phyloP scores from a whole-genome alignment of 1,139 yeast species.

The Magnusiomyces paraingens region DNA sequence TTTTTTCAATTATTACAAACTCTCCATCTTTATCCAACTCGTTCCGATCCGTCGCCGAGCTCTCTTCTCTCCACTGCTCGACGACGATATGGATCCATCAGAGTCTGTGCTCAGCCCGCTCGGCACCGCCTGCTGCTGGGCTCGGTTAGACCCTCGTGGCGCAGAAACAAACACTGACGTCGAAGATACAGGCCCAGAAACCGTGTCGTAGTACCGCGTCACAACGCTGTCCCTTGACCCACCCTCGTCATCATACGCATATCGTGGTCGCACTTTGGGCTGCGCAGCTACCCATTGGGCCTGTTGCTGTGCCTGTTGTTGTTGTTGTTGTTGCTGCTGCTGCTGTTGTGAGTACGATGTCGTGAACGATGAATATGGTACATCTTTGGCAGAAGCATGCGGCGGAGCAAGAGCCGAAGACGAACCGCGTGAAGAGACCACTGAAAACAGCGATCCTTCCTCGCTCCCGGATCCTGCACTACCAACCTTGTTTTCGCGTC shows the following conservation, averaged over 20 bases:
- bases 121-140: too few species aligned
- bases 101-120: too few species aligned
- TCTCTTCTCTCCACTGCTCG: background rate
- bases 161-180: too few species aligned
- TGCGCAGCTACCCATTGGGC: background rate
- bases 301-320: slow-evolving; percentile 9
- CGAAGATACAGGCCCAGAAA: background rate
- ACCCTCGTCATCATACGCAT: background rate
- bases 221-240: background rate
- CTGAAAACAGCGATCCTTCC: too few species aligned
- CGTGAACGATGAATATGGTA: background rate
- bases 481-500: background rate
- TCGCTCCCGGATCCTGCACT: background rate
- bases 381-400: background rate
- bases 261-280: background rate
- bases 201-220: slow-evolving; percentile 19
- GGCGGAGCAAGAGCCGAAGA: background rate
- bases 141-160: too few species aligned
- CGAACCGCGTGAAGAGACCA: background rate
- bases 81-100: background rate
- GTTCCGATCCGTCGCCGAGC: background rate
- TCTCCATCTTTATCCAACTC: background rate
- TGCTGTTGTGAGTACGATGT: slow-evolving; percentile 16
- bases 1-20: background rate
- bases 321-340: slow-evolving; percentile 32